Base-by-base conservation (phyloP, 2,329 filamentous ascomycete species). In the Hymenotorrendiella dingleyae region DNA sequence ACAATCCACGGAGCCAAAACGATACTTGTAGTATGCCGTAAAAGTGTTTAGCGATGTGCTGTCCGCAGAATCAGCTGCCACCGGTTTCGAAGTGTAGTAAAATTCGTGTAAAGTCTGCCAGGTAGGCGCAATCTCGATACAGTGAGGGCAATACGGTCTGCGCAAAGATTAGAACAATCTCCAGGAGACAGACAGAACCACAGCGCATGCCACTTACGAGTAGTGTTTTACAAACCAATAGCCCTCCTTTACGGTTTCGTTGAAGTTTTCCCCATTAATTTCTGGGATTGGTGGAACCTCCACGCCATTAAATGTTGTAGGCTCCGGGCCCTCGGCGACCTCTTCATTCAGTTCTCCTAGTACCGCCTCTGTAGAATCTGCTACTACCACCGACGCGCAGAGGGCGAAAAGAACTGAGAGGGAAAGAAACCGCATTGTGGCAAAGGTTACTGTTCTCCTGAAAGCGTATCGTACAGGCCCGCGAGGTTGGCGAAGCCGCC, bases 41-140 rank as follows among this genome's bases (percentile, higher is more conserved):
- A 96, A 96, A 21, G 67, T 65, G 29, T 74, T 66, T 12, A 67
- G 58, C 49, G 68, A 76, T 54, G 64, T 69, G 17, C 64, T 36
- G 64, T 47, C 71, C 4, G 52, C 28, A 11, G 49, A 36, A 9
- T 46, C 49, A 32, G 55, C 41, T 19, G 58, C 54, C 9, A 82
- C 68, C 12, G 84, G 83, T 56, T 88, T 82, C 27, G 87, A 93
- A 27, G 90, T 96, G 68, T 87, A 56, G 36, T 55, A 98, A 65
- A 82, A 96, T 68, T 98, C 93, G 72, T 97, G 95, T 11, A 91
- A 66, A 4, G 90, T 96, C 66, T 97, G 89, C 72, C 80, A 96
- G 38, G 79, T 82, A 6, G 93, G 93, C 40, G 86, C 88, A 58
- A 88, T 86, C 17, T 50, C 43, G 19, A 54, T 39, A 40, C 59